Percentiles rank a stretch among this genome's conserved stretches.
Evolutionary conservation across 2,329 filamentous ascomycete species (phyloP).

Genomic region (Claviceps sp.): DNA sequence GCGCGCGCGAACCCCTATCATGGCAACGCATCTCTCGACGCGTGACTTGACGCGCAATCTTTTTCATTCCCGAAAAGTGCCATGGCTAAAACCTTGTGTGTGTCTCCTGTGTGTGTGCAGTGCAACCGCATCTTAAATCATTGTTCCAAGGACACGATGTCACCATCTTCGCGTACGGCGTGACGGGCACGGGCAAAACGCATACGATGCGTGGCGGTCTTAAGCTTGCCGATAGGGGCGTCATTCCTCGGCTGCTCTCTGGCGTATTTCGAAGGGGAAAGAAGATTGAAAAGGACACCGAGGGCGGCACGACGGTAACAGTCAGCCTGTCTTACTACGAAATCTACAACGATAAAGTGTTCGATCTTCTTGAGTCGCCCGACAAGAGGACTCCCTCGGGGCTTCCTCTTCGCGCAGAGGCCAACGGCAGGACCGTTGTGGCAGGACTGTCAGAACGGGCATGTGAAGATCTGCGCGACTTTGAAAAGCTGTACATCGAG

Average conservation of each 20-base stretch:
- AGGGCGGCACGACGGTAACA: constrained; percentile 54
- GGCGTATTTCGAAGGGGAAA: constrained; percentile 73
- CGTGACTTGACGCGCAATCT: background rate
- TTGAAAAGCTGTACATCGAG: constrained; percentile 80
- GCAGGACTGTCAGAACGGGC: constrained; percentile 72
- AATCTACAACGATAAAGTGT: constrained; percentile 94
- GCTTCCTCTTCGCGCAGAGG: constrained; percentile 71
- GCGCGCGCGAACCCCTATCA: background rate
- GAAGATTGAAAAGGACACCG: constrained; percentile 70
- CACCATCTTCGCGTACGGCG: constrained; percentile 85
- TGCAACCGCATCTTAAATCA: constrained; percentile 79
- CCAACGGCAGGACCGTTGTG: constrained; percentile 75
- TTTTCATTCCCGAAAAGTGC: background rate
- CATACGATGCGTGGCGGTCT: constrained; percentile 92
- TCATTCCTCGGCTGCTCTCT: constrained; percentile 76
- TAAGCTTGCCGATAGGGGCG: constrained; percentile 70
- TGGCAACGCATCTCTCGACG: background rate
- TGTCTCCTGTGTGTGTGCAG: constrained; percentile 29
- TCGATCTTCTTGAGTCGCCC: constrained; percentile 73
- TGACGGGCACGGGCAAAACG: constrained; percentile 88
- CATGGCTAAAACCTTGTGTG: constrained; percentile 11
- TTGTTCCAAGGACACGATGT: constrained; percentile 82
- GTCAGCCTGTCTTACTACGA: constrained; percentile 86
- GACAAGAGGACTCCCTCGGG: constrained; percentile 77
- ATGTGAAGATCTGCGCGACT: constrained; percentile 77